These are phyloP conservation scores for Fusarium citri DNA, from an alignment of 2,329 filamentous ascomycete species.

Conservation along the genomic window DNA sequence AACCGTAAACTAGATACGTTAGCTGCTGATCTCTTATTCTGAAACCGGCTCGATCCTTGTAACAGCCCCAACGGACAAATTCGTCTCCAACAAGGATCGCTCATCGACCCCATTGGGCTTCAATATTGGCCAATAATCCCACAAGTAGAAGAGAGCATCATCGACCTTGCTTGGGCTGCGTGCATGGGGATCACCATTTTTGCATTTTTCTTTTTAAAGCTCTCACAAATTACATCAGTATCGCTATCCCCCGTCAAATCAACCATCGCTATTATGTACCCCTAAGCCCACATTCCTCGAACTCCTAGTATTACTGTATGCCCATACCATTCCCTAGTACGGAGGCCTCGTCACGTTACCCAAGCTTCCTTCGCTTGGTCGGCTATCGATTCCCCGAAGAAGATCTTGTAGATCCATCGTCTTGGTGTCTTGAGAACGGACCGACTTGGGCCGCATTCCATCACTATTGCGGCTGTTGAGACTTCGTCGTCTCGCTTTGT, in stretches of 20 bases:
- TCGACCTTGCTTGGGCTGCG: not conserved
- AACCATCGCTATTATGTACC: constrained; percentile 34
- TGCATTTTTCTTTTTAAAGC: constrained; percentile 27
- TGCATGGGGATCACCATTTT: not conserved
- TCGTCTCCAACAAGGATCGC: constrained; percentile 8
- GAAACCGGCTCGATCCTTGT: constrained; percentile 33
- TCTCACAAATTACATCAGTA: constrained; percentile 29
- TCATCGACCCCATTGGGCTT: not conserved
- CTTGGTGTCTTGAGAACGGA: constrained; percentile 49
- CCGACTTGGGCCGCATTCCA: constrained; percentile 51
- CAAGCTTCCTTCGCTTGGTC: constrained; percentile 58
- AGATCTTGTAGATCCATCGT: constrained; percentile 62
- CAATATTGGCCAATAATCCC: constrained; percentile 3
- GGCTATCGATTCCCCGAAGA: constrained; percentile 63
- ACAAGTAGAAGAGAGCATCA: not conserved
- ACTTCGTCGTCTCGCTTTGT: constrained; percentile 53
- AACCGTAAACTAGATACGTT: constrained; percentile 3
- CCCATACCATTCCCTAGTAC: constrained; percentile 52
- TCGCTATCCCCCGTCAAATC: constrained; percentile 33
- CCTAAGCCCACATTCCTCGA: not conserved
- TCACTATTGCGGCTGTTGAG: constrained; percentile 58
- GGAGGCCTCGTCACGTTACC: constrained; percentile 62
- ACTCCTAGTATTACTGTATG: constrained; percentile 30
- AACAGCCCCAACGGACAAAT: constrained; percentile 19
- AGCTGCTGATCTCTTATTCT: constrained; percentile 31